Conservation (phyloP, 2,329 filamentous ascomycete genomes). For the Chaetomiaceae sp. region DNA sequence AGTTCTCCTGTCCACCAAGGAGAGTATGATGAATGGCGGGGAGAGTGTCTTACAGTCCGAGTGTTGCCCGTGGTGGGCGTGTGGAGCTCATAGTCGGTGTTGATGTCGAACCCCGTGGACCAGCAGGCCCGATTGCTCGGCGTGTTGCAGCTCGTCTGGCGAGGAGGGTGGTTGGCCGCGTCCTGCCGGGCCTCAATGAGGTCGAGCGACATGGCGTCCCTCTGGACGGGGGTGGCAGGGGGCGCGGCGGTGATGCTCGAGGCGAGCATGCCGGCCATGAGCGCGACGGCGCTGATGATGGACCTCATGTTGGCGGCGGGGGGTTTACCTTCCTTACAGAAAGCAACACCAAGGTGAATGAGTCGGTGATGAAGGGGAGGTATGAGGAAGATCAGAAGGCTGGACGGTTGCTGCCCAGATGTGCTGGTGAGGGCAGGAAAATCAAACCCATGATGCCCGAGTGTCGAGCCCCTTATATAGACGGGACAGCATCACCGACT, state of each 20-base stretch:
- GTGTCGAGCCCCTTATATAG: neutral
- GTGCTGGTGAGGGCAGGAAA: conserved; percentile 4
- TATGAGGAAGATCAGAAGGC: neutral
- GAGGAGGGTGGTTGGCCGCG: neutral
- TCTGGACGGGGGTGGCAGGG: conserved; percentile 7
- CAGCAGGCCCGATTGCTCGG: conserved; percentile 27
- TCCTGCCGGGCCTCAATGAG: conserved; percentile 7
- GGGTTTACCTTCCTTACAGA: neutral
- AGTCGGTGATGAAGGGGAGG: neutral
- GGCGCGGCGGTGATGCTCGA: conserved; percentile 15
- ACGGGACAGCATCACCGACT: neutral
- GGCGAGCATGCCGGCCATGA: conserved; percentile 17
- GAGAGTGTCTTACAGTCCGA: conserved; percentile 12
- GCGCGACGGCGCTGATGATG: conserved; percentile 14
- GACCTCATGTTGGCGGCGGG: conserved; percentile 16
- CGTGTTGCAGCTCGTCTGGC: conserved; percentile 22
- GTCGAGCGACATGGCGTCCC: conserved; percentile 9
- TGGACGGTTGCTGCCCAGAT: conserved; percentile 3
- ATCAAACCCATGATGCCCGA: neutral
- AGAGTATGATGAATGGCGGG: too few species aligned
- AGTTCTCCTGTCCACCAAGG: neutral
- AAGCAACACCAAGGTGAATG: neutral
- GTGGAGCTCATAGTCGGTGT: conserved; percentile 26
- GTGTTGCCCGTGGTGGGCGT: conserved; percentile 24
- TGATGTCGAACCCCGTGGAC: conserved; percentile 26